phyloP scores from a whole-genome alignment of 306 rosid species.

The Nissolia schottii region DNA sequence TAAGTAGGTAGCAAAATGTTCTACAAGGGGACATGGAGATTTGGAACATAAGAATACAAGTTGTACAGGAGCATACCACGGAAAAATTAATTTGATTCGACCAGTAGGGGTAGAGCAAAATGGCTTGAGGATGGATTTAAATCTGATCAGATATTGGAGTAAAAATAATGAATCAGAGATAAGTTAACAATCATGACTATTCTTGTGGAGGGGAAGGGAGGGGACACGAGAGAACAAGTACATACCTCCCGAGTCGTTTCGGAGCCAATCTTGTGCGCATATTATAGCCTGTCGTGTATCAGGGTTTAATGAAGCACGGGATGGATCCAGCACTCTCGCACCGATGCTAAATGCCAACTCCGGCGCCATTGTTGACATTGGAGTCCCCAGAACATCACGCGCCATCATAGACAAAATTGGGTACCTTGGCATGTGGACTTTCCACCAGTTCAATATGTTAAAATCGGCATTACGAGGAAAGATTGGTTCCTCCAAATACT shows the following conservation, averaged over 20 bases:
- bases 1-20: constrained; percentile 14
- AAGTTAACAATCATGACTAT: neutral
- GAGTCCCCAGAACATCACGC: constrained; percentile 90
- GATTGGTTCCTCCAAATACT: constrained; percentile 90
- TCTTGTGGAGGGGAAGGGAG: neutral
- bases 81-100: constrained; percentile 41
- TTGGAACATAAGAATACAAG: neutral
- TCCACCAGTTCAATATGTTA: constrained; percentile 92
- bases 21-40: neutral
- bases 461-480: constrained; percentile 87
- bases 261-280: constrained; percentile 93
- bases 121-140: constrained; percentile 46
- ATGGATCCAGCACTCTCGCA: constrained; percentile 70
- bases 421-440: constrained; percentile 94
- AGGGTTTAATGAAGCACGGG: constrained; percentile 54
- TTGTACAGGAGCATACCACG: constrained; percentile 34
- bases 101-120: constrained; percentile 47
- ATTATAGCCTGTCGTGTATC: constrained; percentile 74
- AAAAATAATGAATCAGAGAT: constrained; percentile 15
- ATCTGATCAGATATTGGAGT: constrained; percentile 42
- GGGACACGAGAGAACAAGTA: neutral
- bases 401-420: constrained; percentile 98
- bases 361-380: constrained; percentile 82
- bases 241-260: constrained; percentile 62
- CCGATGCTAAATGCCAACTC: constrained; percentile 59